Evolutionary conservation across 2,329 filamentous ascomycete genomes (phyloP).

Genomic region (Ascochyta clinopodiicola): DNA sequence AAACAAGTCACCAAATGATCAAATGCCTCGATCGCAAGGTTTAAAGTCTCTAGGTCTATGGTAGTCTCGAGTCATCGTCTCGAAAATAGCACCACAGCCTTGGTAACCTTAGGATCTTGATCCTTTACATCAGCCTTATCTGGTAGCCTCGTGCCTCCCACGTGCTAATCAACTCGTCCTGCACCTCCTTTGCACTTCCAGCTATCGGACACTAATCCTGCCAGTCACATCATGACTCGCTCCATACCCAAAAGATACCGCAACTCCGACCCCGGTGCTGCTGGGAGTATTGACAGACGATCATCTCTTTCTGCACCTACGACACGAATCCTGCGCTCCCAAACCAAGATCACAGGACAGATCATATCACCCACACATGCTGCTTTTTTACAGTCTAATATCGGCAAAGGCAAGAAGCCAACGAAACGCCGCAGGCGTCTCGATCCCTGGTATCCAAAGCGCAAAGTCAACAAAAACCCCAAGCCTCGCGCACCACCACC

Average conservation of each 20-base stretch:
- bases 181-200: background rate
- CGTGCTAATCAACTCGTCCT: background rate
- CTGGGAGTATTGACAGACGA: background rate
- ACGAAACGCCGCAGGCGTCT: conserved; percentile 11
- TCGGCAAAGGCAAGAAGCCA: background rate
- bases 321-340: conserved; percentile 25
- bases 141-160: background rate
- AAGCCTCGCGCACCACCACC: conserved; percentile 17
- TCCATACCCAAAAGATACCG: background rate
- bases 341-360: conserved; percentile 1
- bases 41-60: too few relatives aligned
- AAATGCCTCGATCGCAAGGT: too few relatives aligned
- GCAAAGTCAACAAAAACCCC: conserved; percentile 23
- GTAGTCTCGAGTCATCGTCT: background rate
- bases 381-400: background rate
- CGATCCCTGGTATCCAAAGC: conserved; percentile 33
- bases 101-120: background rate
- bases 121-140: background rate
- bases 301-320: background rate
- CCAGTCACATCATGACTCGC: background rate
- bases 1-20: background rate
- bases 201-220: background rate
- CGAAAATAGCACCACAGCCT: background rate
- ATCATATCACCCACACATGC: background rate
- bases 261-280: background rate